phyloP scores from a whole-genome alignment of 108 stramenopile genomes.

The Cyclotella baltica region DNA sequence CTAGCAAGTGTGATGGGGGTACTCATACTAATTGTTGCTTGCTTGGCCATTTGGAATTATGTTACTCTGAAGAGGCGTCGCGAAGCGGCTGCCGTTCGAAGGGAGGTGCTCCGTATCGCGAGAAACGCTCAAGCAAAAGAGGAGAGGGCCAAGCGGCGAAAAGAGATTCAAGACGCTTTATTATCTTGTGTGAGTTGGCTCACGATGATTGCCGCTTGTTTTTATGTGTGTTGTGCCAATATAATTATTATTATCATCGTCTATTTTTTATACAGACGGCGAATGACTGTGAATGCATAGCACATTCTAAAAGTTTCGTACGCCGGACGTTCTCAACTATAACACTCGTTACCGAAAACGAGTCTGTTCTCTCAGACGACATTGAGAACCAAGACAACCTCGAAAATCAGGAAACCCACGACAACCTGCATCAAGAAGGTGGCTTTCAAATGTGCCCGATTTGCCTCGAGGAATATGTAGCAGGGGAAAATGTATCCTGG shows the following conservation, averaged over 20 bases:
- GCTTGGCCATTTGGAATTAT: background rate
- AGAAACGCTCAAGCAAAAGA: background rate
- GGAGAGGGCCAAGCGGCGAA: background rate
- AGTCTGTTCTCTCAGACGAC: background rate
- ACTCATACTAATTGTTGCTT: background rate
- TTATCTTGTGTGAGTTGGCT: background rate
- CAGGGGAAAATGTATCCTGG: background rate
- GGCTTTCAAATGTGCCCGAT: slow-evolving; percentile 1
- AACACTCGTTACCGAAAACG: slow-evolving; percentile 3
- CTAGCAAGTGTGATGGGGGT: background rate
- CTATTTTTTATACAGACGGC: background rate
- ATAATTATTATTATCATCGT: background rate
- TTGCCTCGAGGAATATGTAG: slow-evolving; percentile 3
- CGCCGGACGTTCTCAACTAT: background rate
- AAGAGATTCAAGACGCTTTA: background rate
- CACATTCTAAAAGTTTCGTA: background rate
- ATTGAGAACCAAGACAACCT: background rate
- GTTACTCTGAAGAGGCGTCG: background rate
- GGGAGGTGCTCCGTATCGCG: background rate
- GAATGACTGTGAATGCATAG: background rate
- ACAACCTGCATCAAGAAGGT: background rate
- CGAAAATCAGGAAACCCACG: background rate
- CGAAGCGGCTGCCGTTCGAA: background rate
- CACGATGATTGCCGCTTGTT: background rate
- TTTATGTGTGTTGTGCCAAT: background rate